phyloP scores from a whole-genome alignment of 2,329 filamentous ascomycete genomes.

The Cladosporium sp. region DNA sequence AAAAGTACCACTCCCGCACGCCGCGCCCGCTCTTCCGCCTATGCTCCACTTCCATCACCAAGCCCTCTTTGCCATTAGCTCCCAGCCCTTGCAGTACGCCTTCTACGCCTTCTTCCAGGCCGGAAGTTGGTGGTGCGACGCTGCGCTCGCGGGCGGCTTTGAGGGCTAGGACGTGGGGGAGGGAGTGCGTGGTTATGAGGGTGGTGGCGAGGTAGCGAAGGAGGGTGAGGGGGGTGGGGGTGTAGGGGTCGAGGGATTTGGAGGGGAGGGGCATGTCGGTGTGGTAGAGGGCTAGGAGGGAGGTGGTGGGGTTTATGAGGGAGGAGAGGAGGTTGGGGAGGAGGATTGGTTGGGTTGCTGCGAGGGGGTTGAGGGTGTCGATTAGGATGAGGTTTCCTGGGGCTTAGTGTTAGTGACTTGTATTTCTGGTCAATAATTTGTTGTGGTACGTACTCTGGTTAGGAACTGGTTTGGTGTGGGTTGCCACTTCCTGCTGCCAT shows the following conservation, averaged over 20 bases:
- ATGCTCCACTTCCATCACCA: constrained; percentile 84
- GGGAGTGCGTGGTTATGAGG: constrained; percentile 70
- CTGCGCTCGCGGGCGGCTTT: constrained; percentile 77
- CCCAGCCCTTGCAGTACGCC: constrained; percentile 72
- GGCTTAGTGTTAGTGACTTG: not conserved
- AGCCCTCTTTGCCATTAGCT: constrained; percentile 53
- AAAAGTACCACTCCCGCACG: constrained; percentile 68
- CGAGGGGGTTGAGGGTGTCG: constrained; percentile 74
- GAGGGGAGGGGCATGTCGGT: constrained; percentile 66
- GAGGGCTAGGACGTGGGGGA: constrained; percentile 71
- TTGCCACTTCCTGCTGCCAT: constrained; percentile 35
- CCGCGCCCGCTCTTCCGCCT: constrained; percentile 78
- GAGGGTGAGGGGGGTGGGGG: constrained; percentile 69
- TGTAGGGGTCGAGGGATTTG: constrained; percentile 49
- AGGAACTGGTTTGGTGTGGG: constrained; percentile 4
- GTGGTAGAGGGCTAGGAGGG: constrained; percentile 77
- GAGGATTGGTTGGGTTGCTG: constrained; percentile 54
- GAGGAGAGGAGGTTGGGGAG: constrained; percentile 70
- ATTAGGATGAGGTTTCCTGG: constrained; percentile 70
- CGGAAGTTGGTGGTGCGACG: constrained; percentile 73
- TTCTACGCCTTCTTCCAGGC: constrained; percentile 73
- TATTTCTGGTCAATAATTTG: not conserved
- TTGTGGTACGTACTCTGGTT: not conserved
- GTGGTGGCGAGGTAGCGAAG: constrained; percentile 87
- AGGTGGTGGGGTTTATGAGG: constrained; percentile 47